These are phyloP conservation scores for Mortierella alpina DNA, from an alignment of 192 early-diverging fungal genomes.

Conservation along the genomic window DNA sequence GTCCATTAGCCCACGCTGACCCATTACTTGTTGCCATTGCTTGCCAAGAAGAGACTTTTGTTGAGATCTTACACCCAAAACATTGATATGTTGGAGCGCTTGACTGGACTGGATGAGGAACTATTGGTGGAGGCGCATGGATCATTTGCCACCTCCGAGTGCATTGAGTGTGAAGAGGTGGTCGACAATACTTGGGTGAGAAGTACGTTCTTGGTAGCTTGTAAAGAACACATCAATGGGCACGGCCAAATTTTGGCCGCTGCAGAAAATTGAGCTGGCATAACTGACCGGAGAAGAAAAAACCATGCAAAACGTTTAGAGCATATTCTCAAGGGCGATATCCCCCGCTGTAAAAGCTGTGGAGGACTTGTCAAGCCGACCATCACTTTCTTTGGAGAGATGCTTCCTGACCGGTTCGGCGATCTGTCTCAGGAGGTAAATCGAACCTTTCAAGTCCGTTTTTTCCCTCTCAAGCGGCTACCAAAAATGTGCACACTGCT, in stretches of 20 bases:
- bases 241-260: background rate
- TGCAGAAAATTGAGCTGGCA: too few relatives aligned
- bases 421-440: constrained; percentile 55
- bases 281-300: too few relatives aligned
- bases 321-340: constrained; percentile 62
- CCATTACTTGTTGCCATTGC: constrained; percentile 88
- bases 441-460: background rate
- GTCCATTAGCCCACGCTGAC: constrained; percentile 76
- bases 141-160: constrained; percentile 86
- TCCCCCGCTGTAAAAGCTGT: constrained; percentile 81
- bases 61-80: constrained; percentile 94
- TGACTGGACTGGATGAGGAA: constrained; percentile 77
- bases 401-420: constrained; percentile 83
- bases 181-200: constrained; percentile 44
- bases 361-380: constrained; percentile 86
- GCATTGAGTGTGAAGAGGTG: constrained; percentile 68
- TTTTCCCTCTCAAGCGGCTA: background rate
- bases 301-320: constrained; percentile 54
- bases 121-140: constrained; percentile 94
- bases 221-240: background rate
- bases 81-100: constrained; percentile 93
- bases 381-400: constrained; percentile 97
- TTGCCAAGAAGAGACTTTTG: constrained; percentile 77
- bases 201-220: constrained; percentile 1
- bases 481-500: too few relatives aligned